Evolutionary conservation across 768 basidiomycete genomes (phyloP).

Genomic region (Mycena rosella): DNA sequence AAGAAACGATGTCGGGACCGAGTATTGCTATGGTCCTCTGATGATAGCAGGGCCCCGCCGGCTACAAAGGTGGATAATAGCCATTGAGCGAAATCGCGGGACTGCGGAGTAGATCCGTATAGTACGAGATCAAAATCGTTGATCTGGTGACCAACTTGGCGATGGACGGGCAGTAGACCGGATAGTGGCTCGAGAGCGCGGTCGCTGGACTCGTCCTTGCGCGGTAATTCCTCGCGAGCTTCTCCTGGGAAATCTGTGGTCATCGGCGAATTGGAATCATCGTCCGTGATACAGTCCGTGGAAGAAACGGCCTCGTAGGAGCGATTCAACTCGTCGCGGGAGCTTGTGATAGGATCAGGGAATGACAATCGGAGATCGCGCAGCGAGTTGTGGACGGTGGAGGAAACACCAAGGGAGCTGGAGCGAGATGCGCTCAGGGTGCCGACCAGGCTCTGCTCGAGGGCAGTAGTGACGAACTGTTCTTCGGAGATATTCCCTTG

Average conservation of each 20-base stretch:
- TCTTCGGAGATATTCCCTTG: conserved; percentile 63
- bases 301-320: conserved; percentile 68
- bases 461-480: conserved; percentile 75
- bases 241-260: conserved; percentile 42
- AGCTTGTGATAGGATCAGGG: conserved; percentile 85
- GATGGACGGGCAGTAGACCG: conserved; percentile 17
- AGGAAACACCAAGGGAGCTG: conserved; percentile 63
- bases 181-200: not conserved
- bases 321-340: conserved; percentile 69
- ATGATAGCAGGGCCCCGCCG: conserved; percentile 45
- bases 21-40: not conserved
- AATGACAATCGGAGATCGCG: conserved; percentile 86
- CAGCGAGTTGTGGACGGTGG: conserved; percentile 70
- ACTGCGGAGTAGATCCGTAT: conserved; percentile 72
- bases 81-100: conserved; percentile 73
- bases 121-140: conserved; percentile 70
- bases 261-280: conserved; percentile 36
- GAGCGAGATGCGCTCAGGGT: conserved; percentile 83
- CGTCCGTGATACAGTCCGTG: conserved; percentile 44
- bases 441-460: conserved; percentile 87
- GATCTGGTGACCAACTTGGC: conserved; percentile 19
- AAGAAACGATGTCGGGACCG: not conserved
- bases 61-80: conserved; percentile 65
- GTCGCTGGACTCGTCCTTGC: conserved; percentile 33
- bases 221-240: not conserved